phyloP scores from a whole-genome alignment of 139 green algal genomes.

The Micractinium conductrix region DNA sequence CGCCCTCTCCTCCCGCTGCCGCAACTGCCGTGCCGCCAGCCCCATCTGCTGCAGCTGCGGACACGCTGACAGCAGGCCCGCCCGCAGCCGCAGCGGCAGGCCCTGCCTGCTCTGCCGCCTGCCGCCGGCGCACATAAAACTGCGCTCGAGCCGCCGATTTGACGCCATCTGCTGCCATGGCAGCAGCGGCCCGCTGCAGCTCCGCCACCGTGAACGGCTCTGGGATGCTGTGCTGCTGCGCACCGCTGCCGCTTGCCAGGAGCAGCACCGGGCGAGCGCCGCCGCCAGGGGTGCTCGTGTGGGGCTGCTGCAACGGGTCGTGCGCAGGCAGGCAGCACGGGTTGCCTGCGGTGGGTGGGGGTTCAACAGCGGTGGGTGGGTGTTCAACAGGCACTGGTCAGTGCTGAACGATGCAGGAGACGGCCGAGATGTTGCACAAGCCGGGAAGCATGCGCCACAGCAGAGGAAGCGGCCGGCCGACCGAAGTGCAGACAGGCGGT shows the following conservation, averaged over 20 bases:
- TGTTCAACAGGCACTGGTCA: neutral
- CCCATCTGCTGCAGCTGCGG: neutral
- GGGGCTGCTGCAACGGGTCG: slow-evolving; percentile 13
- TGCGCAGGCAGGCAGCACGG: slow-evolving; percentile 24
- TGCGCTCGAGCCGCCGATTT: neutral
- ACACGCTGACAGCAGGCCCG: neutral
- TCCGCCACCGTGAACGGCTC: slow-evolving; percentile 23
- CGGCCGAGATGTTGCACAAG: neutral
- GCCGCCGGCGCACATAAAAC: slow-evolving; percentile 12
- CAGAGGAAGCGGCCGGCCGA: no score
- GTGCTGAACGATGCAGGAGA: neutral
- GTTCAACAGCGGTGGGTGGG: neutral
- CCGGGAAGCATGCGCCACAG: neutral
- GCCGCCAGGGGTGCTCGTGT: slow-evolving; percentile 6
- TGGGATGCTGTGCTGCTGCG: slow-evolving; percentile 18
- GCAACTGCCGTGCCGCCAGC: neutral
- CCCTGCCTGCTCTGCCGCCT: neutral
- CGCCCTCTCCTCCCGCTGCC: no score
- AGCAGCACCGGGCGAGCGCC: neutral
- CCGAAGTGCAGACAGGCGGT: no score
- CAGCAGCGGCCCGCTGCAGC: slow-evolving; percentile 25
- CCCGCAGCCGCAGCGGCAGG: neutral
- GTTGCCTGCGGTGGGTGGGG: slow-evolving; percentile 6
- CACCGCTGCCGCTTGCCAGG: slow-evolving; percentile 19
- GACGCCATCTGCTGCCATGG: slow-evolving; percentile 11